Evolutionary conservation across 1,284 basidiomycete species (phyloP).

Genomic region (Inonotus hispidus): DNA sequence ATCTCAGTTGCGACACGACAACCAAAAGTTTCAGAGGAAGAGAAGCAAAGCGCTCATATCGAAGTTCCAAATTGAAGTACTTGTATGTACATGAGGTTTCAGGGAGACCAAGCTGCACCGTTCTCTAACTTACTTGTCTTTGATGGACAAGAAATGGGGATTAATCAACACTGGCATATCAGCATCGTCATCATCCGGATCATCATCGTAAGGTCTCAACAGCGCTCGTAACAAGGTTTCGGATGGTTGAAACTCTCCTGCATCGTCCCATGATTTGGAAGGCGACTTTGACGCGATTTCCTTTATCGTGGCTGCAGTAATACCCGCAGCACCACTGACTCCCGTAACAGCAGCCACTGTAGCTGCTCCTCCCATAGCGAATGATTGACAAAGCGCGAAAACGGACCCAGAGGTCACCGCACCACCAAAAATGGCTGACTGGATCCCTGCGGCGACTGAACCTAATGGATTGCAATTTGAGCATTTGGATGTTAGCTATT

Average conservation of each 20-base stretch:
- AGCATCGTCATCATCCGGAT: background rate
- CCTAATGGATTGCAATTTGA: background rate
- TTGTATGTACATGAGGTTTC: too few relatives aligned
- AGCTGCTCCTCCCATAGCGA: background rate
- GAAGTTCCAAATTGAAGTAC: too few relatives aligned
- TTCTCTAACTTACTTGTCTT: too few relatives aligned
- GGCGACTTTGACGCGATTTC: background rate
- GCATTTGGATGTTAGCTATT: too few relatives aligned
- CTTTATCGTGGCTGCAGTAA: background rate
- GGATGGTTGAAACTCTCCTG: background rate
- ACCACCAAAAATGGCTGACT: slow-evolving; percentile 1
- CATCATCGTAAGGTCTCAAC: background rate
- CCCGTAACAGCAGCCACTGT: background rate
- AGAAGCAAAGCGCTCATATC: too few relatives aligned
- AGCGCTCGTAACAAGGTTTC: background rate
- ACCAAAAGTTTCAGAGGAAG: too few relatives aligned
- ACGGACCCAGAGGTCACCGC: background rate
- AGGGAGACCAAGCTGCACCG: too few relatives aligned
- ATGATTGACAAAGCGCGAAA: slow-evolving; percentile 7
- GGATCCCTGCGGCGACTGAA: slow-evolving; percentile 2
- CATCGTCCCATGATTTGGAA: slow-evolving; percentile 3
- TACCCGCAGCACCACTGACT: background rate
- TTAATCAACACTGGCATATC: too few relatives aligned
- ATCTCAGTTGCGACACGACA: too few relatives aligned
- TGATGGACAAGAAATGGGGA: too few relatives aligned